Conservation (phyloP, 139 green algal species). For the Helicosporidium sp. region DNA sequence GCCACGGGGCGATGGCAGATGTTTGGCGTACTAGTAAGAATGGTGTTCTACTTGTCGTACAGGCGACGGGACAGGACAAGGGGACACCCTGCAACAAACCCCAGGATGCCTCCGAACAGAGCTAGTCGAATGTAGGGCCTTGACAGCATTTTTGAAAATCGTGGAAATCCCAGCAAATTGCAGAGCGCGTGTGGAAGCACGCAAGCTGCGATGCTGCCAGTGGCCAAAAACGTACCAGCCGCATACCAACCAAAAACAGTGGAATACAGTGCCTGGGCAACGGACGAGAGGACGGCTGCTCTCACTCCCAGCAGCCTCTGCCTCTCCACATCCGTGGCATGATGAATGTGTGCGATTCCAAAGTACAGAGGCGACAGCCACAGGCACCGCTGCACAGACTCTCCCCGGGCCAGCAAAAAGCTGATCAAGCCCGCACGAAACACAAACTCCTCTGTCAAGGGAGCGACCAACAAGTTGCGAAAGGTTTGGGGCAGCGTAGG, state of each 20-base stretch:
- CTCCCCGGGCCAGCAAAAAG: conserved; percentile 17
- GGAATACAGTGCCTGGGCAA: conserved; percentile 26
- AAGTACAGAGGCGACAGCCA: conserved; percentile 52
- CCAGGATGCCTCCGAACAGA: too few species aligned
- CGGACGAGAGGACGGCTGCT: background rate
- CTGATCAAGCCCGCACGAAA: conserved; percentile 60
- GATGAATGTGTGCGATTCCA: conserved; percentile 53
- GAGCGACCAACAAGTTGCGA: conserved; percentile 31
- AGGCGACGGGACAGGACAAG: too few species aligned
- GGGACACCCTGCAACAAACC: too few species aligned
- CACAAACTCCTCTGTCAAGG: conserved; percentile 57
- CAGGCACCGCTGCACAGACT: conserved; percentile 2
- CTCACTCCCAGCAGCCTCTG: background rate
- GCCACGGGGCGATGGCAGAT: too few species aligned
- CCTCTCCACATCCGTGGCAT: conserved; percentile 35
- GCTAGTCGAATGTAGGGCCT: too few species aligned
- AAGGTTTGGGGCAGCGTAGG: background rate
- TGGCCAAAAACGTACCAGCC: conserved; percentile 36
- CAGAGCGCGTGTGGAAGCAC: conserved; percentile 39
- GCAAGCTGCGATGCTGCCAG: conserved; percentile 19
- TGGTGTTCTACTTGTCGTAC: too few species aligned
- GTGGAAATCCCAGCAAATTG: conserved; percentile 64
- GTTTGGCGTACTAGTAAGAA: too few species aligned
- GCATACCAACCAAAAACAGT: conserved; percentile 50
- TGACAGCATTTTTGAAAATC: too few species aligned